phyloP scores from a whole-genome alignment of 148 eudicot genomes.

The Euryodendron excelsum region DNA sequence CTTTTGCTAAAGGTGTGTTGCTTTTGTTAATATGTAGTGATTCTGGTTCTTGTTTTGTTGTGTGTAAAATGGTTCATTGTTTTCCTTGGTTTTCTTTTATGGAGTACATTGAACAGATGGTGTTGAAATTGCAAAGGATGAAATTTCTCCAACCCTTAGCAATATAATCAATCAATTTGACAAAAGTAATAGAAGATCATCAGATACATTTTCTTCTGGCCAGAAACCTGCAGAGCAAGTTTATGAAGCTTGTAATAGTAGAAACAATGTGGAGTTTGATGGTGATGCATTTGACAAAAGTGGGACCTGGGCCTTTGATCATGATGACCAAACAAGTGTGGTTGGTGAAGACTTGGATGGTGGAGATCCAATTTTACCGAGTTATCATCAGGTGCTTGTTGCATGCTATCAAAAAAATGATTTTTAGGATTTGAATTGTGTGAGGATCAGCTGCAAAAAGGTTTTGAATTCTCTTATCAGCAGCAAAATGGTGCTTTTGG shows the following conservation, averaged over 20 bases:
- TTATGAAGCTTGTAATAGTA: slow-evolving; percentile 17
- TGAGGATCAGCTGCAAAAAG: neutral
- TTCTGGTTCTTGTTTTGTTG: neutral
- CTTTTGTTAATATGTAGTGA: neutral
- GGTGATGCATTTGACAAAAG: slow-evolving; percentile 40
- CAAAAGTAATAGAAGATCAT: slow-evolving; percentile 45
- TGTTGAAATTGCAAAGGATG: slow-evolving; percentile 44
- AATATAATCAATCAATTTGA: slow-evolving; percentile 64
- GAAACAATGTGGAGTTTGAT: slow-evolving; percentile 28
- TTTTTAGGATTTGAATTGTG: neutral
- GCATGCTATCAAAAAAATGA: neutral
- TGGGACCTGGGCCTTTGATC: slow-evolving; percentile 54
- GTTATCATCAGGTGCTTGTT: slow-evolving; percentile 47
- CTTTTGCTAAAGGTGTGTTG: slow-evolving; percentile 74
- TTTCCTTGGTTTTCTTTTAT: neutral
- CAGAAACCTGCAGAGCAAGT: slow-evolving; percentile 26
- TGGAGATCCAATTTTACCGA: slow-evolving; percentile 40
- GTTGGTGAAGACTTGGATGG: slow-evolving; percentile 39
- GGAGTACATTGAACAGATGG: slow-evolving; percentile 82
- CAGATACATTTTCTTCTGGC: slow-evolving; percentile 32
- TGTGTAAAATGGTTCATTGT: neutral
- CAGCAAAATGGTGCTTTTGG: neutral
- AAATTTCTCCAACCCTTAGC: slow-evolving; percentile 73
- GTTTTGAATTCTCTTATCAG: no score
- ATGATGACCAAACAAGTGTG: slow-evolving; percentile 54